Percentiles rank a stretch among this genome's conserved stretches.
These are phyloP conservation scores for Syzygium syzygioides DNA, from an alignment of 441 rosid species.

Conservation along the genomic window DNA sequence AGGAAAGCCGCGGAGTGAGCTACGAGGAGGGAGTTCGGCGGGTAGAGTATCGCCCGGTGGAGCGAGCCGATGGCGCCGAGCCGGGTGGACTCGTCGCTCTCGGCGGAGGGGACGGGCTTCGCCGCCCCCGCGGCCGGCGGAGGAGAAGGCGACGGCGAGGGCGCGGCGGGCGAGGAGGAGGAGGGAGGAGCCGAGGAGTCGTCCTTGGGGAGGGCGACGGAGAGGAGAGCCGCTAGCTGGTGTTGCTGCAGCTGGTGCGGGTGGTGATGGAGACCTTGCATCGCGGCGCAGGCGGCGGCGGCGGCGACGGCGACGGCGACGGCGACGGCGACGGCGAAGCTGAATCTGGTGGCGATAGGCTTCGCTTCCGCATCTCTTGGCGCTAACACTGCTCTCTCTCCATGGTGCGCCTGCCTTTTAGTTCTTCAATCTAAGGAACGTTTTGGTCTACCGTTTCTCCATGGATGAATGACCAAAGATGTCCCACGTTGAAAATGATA, in stretches of 20 bases:
- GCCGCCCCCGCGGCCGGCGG: background rate
- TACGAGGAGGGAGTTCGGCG: conserved; percentile 82
- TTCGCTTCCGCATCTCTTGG: background rate
- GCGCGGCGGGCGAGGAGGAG: conserved; percentile 22
- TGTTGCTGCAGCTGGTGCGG: conserved; percentile 32
- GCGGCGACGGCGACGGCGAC: background rate
- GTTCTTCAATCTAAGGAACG: background rate
- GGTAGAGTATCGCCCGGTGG: conserved; percentile 78
- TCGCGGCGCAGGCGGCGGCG: conserved; percentile 15
- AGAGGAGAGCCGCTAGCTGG: conserved; percentile 71
- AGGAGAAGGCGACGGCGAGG: conserved; percentile 17
- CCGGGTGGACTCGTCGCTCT: conserved; percentile 55
- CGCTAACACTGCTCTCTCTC: background rate
- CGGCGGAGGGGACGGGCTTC: conserved; percentile 22
- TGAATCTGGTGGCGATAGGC: background rate
- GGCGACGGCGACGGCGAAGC: background rate
- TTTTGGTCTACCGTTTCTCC: background rate
- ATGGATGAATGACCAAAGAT: background rate
- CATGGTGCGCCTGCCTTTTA: background rate
- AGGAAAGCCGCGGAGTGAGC: conserved; percentile 86
- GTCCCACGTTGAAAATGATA: background rate
- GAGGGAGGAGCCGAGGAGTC: conserved; percentile 30
- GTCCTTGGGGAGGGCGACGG: conserved; percentile 74
- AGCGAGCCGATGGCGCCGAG: conserved; percentile 75
- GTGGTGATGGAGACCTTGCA: conserved; percentile 70